These are phyloP conservation scores for Alternaria ethzedia DNA, from an alignment of 2,329 filamentous ascomycete genomes.

Conservation along the genomic window DNA sequence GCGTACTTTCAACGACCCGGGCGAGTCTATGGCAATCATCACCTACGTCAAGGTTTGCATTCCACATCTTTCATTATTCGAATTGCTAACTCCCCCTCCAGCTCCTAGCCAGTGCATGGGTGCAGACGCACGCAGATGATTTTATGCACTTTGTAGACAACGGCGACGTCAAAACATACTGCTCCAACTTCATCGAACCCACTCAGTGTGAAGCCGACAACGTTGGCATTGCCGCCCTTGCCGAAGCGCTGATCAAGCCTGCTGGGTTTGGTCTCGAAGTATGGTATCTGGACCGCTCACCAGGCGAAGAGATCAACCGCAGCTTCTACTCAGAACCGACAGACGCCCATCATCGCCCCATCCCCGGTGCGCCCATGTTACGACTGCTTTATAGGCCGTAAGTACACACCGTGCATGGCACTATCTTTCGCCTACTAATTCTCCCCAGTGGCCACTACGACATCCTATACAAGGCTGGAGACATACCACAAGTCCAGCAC, in stretches of 20 bases:
- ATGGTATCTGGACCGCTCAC: slow-evolving; percentile 86
- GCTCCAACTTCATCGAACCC: slow-evolving; percentile 72
- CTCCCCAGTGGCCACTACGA: slow-evolving; percentile 83
- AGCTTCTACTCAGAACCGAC: slow-evolving; percentile 67
- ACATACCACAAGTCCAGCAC: slow-evolving; percentile 48
- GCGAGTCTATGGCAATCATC: slow-evolving; percentile 75
- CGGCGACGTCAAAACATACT: slow-evolving; percentile 70
- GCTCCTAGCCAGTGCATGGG: slow-evolving; percentile 82
- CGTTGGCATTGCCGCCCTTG: slow-evolving; percentile 78
- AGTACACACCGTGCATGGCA: slow-evolving; percentile 34
- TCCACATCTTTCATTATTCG: neutral
- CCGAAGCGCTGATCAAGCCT: slow-evolving; percentile 79
- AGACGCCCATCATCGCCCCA: slow-evolving; percentile 52
- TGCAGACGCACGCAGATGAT: slow-evolving; percentile 73
- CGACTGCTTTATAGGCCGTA: slow-evolving; percentile 71
- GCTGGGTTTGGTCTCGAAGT: slow-evolving; percentile 83
- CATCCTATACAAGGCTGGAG: slow-evolving; percentile 78
- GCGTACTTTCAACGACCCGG: slow-evolving; percentile 75
- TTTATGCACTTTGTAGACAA: slow-evolving; percentile 73
- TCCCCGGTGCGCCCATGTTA: slow-evolving; percentile 66
- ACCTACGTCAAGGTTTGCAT: slow-evolving; percentile 73
- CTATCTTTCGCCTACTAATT: slow-evolving; percentile 13
- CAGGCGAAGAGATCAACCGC: slow-evolving; percentile 74
- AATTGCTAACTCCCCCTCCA: slow-evolving; percentile 50
- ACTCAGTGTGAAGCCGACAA: slow-evolving; percentile 87